phyloP scores from a whole-genome alignment of 108 stramenopile genomes.

The Fragilariopsis cylindrus region DNA sequence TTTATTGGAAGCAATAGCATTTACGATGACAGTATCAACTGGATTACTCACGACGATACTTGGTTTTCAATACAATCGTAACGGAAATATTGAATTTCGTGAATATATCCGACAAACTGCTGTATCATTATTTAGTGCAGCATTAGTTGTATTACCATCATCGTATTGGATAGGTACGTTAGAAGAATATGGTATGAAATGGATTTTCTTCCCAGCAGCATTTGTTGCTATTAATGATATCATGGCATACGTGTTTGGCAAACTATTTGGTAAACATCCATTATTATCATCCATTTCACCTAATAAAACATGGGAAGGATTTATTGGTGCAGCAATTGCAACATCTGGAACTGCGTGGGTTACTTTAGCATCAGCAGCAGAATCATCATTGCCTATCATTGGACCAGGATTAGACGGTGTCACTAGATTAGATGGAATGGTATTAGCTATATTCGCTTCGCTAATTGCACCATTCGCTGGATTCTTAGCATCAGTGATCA shows the following conservation, averaged over 20 bases:
- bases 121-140: conserved; percentile 47
- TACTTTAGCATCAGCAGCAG: neutral
- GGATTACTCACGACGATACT: conserved; percentile 7
- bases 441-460: conserved; percentile 71
- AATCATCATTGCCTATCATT: conserved; percentile 20
- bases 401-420: neutral
- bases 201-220: conserved; percentile 87
- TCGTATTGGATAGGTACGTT: conserved; percentile 79
- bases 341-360: conserved; percentile 49
- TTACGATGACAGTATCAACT: conserved; percentile 31
- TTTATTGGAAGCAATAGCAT: conserved; percentile 1
- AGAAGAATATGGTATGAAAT: conserved; percentile 72
- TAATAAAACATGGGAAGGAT: conserved; percentile 98
- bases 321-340: conserved; percentile 86
- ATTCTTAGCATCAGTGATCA: conserved; percentile 92
- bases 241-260: conserved; percentile 94
- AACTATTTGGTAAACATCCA: conserved; percentile 83
- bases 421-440: conserved; percentile 17
- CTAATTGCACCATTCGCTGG: conserved; percentile 95
- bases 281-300: conserved; percentile 86
- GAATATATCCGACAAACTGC: conserved; percentile 51
- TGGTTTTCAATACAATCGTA: conserved; percentile 42
- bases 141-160: conserved; percentile 21
- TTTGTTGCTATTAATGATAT: conserved; percentile 94
- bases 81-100: conserved; percentile 47